These are phyloP conservation scores for Aureobasidium pullulans DNA, from an alignment of 2,329 filamentous ascomycete genomes.

Conservation along the genomic window DNA sequence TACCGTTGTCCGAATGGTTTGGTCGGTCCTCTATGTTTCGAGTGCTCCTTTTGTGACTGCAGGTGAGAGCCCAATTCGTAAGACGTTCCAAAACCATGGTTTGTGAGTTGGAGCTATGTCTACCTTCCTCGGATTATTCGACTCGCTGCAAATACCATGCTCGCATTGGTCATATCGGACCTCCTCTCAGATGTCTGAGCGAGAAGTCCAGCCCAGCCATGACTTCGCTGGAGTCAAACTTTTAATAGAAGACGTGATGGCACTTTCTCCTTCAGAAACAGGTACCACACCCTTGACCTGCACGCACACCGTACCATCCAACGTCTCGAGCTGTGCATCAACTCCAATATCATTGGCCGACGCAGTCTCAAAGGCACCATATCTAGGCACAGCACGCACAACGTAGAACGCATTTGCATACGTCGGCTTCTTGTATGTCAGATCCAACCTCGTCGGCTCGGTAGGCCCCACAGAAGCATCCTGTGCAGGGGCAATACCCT, in stretches of 20 bases:
- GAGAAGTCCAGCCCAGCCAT: constrained; percentile 10
- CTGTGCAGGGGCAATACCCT: neutral
- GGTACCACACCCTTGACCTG: constrained; percentile 35
- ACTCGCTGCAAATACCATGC: too few species aligned
- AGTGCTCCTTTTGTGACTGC: too few species aligned
- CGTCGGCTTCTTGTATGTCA: constrained; percentile 58
- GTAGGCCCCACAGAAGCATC: neutral
- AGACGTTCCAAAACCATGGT: too few species aligned
- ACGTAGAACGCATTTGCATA: constrained; percentile 57
- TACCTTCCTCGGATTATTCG: too few species aligned
- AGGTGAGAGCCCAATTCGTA: too few species aligned
- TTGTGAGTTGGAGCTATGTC: too few species aligned
- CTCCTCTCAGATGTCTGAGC: neutral
- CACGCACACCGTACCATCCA: constrained; percentile 51
- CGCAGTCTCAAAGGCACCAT: constrained; percentile 17
- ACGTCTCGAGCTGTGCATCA: constrained; percentile 45
- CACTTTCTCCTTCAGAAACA: neutral
- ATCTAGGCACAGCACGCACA: constrained; percentile 41
- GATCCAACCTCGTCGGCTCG: constrained; percentile 33
- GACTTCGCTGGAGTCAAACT: constrained; percentile 8
- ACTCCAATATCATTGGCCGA: constrained; percentile 37
- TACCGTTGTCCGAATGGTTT: too few species aligned
- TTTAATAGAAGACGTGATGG: neutral
- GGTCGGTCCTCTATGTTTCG: too few species aligned
- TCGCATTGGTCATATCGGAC: too few species aligned